Percentiles rank a stretch among this genome's conserved stretches.
These are phyloP conservation scores for Mixia osmundae DNA, from an alignment of 1,284 basidiomycete species.

Conservation along the genomic window DNA sequence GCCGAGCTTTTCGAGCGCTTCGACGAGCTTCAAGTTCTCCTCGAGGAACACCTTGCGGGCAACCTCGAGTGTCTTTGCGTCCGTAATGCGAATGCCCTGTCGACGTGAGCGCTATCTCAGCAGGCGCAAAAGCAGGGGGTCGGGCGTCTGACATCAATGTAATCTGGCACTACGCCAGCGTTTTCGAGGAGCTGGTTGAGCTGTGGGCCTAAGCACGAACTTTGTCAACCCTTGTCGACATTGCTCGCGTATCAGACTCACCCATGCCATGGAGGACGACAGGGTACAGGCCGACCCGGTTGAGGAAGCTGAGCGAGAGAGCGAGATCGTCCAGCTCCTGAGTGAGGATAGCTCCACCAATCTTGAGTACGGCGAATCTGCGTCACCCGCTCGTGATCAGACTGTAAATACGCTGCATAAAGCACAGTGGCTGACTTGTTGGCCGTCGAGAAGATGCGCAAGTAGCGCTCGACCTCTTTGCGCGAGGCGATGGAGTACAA, in stretches of 20 bases:
- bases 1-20: constrained; percentile 68
- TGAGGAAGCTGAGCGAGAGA: constrained; percentile 74
- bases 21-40: constrained; percentile 79
- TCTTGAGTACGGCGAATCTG: constrained; percentile 24
- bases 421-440: constrained; percentile 18
- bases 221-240: constrained; percentile 8
- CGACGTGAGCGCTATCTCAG: neutral
- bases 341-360: constrained; percentile 69
- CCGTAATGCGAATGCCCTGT: constrained; percentile 62
- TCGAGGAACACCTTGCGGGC: constrained; percentile 88
- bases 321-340: constrained; percentile 75
- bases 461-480: constrained; percentile 83
- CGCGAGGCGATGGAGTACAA: constrained; percentile 86
- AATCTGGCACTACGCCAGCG: constrained; percentile 76
- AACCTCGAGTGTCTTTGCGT: constrained; percentile 71
- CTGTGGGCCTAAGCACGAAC: constrained; percentile 12
- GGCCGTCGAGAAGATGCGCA: constrained; percentile 60
- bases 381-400: no score
- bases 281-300: constrained; percentile 78
- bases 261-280: constrained; percentile 71
- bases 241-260: neutral
- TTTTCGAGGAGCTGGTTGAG: constrained; percentile 63
- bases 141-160: constrained; percentile 41
- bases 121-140: neutral
- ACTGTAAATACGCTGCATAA: no score